phyloP scores from a whole-genome alignment of 257 asterid genomes.

The Solanum pinnatisectum region DNA sequence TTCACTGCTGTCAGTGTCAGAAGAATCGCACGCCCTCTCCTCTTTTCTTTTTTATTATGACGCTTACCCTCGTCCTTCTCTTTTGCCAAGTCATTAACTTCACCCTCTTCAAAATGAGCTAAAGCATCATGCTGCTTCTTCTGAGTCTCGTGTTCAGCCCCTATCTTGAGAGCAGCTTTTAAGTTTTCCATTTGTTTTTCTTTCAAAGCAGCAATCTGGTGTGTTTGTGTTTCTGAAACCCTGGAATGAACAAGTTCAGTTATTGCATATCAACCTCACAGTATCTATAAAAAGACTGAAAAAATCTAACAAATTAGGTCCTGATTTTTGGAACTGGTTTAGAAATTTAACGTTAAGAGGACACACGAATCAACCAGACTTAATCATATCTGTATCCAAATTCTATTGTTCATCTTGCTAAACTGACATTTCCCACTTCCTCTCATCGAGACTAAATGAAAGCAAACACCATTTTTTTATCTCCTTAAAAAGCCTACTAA shows the following conservation, averaged over 20 bases:
- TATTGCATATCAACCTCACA: neutral
- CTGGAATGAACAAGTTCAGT: slow-evolving; percentile 20
- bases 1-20: slow-evolving; percentile 26
- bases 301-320: neutral
- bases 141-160: slow-evolving; percentile 39
- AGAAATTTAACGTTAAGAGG: neutral
- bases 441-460: neutral
- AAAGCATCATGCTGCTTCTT: slow-evolving; percentile 30
- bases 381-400: neutral
- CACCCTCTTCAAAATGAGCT: slow-evolving; percentile 23
- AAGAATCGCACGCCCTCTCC: slow-evolving; percentile 22
- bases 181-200: slow-evolving; percentile 83
- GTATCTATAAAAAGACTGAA: neutral
- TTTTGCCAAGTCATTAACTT: slow-evolving; percentile 16
- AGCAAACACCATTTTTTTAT: neutral
- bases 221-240: slow-evolving; percentile 80
- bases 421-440: neutral
- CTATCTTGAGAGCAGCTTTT: slow-evolving; percentile 84
- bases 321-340: neutral
- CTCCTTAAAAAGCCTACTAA: neutral
- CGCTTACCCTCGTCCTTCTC: slow-evolving; percentile 20
- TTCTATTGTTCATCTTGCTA: neutral
- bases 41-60: slow-evolving; percentile 12
- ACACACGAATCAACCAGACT: neutral
- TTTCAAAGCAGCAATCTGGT: slow-evolving; percentile 81